Percentiles rank a stretch among this genome's conserved stretches.
phyloP scores from a whole-genome alignment of 805 yeast species.

The Candida hispaniensis region DNA sequence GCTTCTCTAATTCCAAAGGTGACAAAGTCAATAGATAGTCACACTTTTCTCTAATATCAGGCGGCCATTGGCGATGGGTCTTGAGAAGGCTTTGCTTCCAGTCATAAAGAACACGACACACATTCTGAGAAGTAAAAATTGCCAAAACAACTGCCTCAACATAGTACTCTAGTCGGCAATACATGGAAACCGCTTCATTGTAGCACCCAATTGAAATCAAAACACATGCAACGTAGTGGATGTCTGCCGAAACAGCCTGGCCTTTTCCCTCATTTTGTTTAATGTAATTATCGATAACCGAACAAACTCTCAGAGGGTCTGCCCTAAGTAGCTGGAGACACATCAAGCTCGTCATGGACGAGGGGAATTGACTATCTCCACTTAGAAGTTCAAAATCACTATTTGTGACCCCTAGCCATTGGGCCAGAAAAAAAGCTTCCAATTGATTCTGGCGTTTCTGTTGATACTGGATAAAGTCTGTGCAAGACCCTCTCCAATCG shows the following conservation, averaged over 20 bases:
- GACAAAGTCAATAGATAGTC: too few species aligned
- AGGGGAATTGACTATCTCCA: slow-evolving; percentile 2
- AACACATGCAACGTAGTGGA: slow-evolving; percentile 7
- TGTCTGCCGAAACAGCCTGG: slow-evolving; percentile 5
- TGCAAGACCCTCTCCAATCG: slow-evolving; percentile 13
- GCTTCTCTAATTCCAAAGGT: too few species aligned
- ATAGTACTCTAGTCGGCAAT: slow-evolving; percentile 10
- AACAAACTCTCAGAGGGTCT: slow-evolving; percentile 6
- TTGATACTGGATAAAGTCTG: slow-evolving; percentile 11
- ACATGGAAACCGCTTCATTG: slow-evolving; percentile 8
- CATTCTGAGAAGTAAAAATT: slow-evolving; percentile 8
- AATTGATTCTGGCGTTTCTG: slow-evolving; percentile 2
- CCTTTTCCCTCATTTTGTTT: slow-evolving; percentile 1
- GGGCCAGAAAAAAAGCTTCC: slow-evolving; percentile 10
- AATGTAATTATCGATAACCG: slow-evolving; percentile 4
- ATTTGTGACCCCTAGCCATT: slow-evolving; percentile 12
- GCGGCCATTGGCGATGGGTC: too few species aligned
- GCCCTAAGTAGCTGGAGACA: slow-evolving; percentile 4
- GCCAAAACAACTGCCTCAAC: slow-evolving; percentile 11
- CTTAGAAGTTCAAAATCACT: too few species aligned
- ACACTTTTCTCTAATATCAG: too few species aligned
- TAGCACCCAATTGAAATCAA: slow-evolving; percentile 6
- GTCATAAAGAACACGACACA: too few species aligned
- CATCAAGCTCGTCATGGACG: slow-evolving; percentile 2
- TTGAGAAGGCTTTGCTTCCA: too few species aligned